Evolutionary conservation across 1,284 basidiomycete species (phyloP).

Genomic region (Fomitopsis pinicola): DNA sequence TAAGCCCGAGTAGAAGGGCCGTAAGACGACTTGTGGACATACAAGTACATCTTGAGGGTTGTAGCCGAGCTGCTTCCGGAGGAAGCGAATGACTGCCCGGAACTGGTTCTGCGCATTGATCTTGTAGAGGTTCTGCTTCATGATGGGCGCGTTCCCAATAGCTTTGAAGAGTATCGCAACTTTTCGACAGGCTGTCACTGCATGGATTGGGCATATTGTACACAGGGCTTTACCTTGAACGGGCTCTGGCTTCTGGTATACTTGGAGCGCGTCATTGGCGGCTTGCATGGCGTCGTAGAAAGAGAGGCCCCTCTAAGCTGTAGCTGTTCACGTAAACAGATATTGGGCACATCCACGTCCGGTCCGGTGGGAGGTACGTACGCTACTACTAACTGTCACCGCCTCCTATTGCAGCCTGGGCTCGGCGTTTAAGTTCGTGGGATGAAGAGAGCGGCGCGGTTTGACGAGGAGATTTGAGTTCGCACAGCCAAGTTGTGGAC

Average conservation of each 20-base stretch:
- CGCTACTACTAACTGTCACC: no score
- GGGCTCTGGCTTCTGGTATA: neutral
- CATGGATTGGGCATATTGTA: neutral
- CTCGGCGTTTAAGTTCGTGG: no score
- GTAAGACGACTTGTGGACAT: neutral
- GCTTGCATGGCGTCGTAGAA: neutral
- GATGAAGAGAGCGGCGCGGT: no score
- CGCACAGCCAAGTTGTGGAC: no score
- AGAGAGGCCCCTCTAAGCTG: neutral
- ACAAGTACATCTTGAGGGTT: neutral
- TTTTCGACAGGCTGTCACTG: neutral
- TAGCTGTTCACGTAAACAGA: no score
- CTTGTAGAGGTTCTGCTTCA: neutral
- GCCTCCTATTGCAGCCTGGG: no score
- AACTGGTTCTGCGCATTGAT: neutral
- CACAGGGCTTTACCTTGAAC: neutral
- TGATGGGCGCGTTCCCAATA: neutral
- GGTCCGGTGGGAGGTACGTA: no score
- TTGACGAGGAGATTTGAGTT: no score
- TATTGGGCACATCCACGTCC: no score
- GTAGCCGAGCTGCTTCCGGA: neutral
- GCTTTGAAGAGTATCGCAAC: neutral
- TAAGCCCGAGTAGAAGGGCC: neutral
- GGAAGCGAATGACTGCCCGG: neutral
- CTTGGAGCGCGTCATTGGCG: neutral